Evolutionary conservation across 2,329 filamentous ascomycete genomes (phyloP).

Genomic region (Sporothrix variecibatus): DNA sequence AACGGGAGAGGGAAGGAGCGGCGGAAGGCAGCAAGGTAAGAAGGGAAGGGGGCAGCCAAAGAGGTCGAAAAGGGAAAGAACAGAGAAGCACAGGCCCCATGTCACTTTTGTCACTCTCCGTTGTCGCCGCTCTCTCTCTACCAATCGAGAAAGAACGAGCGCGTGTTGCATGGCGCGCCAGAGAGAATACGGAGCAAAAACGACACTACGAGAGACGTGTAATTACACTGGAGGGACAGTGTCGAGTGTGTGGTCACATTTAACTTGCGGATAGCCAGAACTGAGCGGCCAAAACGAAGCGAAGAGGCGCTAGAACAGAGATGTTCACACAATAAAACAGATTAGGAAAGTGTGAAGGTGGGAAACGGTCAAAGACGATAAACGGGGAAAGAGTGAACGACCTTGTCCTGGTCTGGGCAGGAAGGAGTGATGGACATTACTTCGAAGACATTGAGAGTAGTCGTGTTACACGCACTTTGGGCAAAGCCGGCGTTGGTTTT

Average conservation of each 20-base stretch:
- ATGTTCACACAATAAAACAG: background rate
- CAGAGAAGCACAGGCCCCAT: constrained; percentile 20
- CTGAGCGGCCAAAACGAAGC: background rate
- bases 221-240: background rate
- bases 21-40: background rate
- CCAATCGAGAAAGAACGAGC: background rate
- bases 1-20: constrained; percentile 18
- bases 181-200: background rate
- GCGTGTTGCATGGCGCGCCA: background rate
- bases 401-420: background rate
- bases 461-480: background rate
- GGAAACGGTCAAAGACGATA: background rate
- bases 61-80: constrained; percentile 16
- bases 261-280: background rate
- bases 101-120: background rate
- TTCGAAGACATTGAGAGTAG: background rate
- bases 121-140: background rate
- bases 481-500: background rate
- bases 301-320: constrained; percentile 8
- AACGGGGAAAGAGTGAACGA: background rate
- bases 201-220: constrained; percentile 9
- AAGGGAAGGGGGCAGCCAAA: background rate
- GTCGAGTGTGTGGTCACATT: constrained; percentile 2
- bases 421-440: background rate
- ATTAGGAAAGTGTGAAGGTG: background rate